Base-by-base conservation (phyloP, 2,329 filamentous ascomycete species). In the Apiospora saccharicola region DNA sequence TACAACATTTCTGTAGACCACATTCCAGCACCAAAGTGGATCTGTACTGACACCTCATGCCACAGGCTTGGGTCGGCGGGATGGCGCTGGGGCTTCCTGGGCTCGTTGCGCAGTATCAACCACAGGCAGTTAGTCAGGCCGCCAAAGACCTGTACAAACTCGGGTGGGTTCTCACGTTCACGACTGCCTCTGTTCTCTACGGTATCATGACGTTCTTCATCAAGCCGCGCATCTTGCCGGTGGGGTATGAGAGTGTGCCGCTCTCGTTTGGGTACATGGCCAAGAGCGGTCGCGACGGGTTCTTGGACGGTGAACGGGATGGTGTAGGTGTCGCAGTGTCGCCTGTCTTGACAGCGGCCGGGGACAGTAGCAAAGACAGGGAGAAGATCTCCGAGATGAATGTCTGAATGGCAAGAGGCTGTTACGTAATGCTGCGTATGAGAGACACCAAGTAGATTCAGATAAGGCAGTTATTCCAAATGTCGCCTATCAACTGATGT, bases 131-230 rank as follows among this genome's bases (percentile, higher is more conserved):
- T 24, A 79, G 76, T 34, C 73, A 77, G 22, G 78, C 74, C 12
- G 76, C 75, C 24, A 78, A 79, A 53, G 74, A 81, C 49, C 80
- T 82, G 76, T 82, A 80, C 69, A 78, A 79, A 61, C 77, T 82
- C 69, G 78, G 79, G 13, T 82, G 71, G 71, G 43, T 71, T 19
- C n/a, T 71, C n/a, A 71, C 71, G 3, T 71, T 71, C 46, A 57
- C 71, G 14, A 26, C 71, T 13, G 44, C 71, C 22, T 67, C 26
- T 10, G 47, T 69, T 24, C 46, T 57, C 64, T 71, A 71, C 67
- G 16, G 47, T 30, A 3, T 47, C n/a, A 26, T 69, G 46, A 71
- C 71, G 7, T 24, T 41, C 5, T 44, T 71, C 22, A 10, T 61
- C 46, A 46, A 26, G 19, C n/a, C 53, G 24, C 67, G 64, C 26